phyloP scores from a whole-genome alignment of 139 green algal genomes.

The Chlamydomonas schloesseri region DNA sequence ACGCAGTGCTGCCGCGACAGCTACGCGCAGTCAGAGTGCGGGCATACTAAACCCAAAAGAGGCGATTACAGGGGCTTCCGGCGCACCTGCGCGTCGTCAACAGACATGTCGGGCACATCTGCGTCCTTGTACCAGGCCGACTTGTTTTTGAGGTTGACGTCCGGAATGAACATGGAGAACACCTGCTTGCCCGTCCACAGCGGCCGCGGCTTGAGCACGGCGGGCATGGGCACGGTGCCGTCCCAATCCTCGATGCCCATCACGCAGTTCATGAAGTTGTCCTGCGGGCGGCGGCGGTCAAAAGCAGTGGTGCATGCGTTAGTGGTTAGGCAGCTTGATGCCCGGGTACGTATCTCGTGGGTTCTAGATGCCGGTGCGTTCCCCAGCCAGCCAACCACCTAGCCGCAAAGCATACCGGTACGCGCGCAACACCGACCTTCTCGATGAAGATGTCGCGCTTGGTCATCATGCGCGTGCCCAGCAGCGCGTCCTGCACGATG shows the following conservation, averaged over 20 bases:
- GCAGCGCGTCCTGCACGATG: slow-evolving; percentile 97
- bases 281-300: no score
- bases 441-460: slow-evolving; percentile 98
- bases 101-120: slow-evolving; percentile 86
- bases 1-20: background rate
- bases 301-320: no score
- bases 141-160: slow-evolving; percentile 87
- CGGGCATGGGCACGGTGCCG: slow-evolving; percentile 90
- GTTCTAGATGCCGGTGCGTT: no score
- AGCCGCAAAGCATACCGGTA: no score
- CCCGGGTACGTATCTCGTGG: no score
- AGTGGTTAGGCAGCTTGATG: no score
- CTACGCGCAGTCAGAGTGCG: no score
- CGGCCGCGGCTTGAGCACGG: slow-evolving; percentile 95
- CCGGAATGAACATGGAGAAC: slow-evolving; percentile 89
- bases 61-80: no score
- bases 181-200: slow-evolving; percentile 90
- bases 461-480: slow-evolving; percentile 95
- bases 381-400: no score
- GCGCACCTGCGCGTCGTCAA: slow-evolving; percentile 86
- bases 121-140: slow-evolving; percentile 89
- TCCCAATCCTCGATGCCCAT: slow-evolving; percentile 92
- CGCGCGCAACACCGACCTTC: no score
- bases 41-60: no score
- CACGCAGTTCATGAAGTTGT: slow-evolving; percentile 98